Conservation (phyloP, 2,329 filamentous ascomycete species). For the Corinectria fuckeliana region DNA sequence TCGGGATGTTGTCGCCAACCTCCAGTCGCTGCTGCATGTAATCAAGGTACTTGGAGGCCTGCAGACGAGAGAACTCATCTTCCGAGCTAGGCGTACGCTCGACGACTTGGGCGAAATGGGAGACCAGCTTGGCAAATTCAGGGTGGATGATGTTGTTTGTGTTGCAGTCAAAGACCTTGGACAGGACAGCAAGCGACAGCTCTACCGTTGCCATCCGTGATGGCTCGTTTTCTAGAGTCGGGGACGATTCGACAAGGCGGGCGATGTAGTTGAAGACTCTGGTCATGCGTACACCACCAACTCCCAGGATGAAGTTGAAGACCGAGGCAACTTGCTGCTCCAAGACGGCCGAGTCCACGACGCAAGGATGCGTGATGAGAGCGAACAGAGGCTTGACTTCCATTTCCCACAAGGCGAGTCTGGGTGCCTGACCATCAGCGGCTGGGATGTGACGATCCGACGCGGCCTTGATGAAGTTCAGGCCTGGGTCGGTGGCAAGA, state of each 20-base stretch:
- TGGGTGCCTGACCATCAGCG: conserved; percentile 27
- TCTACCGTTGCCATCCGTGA: conserved; percentile 34
- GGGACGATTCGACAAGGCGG: conserved; percentile 28
- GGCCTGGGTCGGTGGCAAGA: conserved; percentile 39
- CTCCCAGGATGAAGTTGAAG: conserved; percentile 45
- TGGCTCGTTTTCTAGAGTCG: too few relatives aligned
- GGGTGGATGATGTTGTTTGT: conserved; percentile 43
- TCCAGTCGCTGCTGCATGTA: not conserved
- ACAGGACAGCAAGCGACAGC: conserved; percentile 41
- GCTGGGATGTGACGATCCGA: conserved; percentile 34
- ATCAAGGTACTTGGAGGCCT: not conserved
- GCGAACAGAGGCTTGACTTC: conserved; percentile 41
- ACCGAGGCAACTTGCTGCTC: conserved; percentile 46
- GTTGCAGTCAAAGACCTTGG: conserved; percentile 47
- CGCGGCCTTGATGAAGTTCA: conserved; percentile 37
- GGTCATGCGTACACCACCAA: conserved; percentile 41
- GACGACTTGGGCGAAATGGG: not conserved
- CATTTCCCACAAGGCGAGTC: not conserved
- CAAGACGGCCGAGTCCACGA: conserved; percentile 46
- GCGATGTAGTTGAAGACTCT: conserved; percentile 42
- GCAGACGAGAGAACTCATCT: conserved; percentile 32
- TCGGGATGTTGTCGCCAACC: not conserved
- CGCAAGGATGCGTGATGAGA: conserved; percentile 43
- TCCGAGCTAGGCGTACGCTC: conserved; percentile 2
- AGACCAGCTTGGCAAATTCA: conserved; percentile 32